Evolutionary conservation across 192 early-diverging fungal species (phyloP).

Genomic region (Powellomyces hirtus): DNA sequence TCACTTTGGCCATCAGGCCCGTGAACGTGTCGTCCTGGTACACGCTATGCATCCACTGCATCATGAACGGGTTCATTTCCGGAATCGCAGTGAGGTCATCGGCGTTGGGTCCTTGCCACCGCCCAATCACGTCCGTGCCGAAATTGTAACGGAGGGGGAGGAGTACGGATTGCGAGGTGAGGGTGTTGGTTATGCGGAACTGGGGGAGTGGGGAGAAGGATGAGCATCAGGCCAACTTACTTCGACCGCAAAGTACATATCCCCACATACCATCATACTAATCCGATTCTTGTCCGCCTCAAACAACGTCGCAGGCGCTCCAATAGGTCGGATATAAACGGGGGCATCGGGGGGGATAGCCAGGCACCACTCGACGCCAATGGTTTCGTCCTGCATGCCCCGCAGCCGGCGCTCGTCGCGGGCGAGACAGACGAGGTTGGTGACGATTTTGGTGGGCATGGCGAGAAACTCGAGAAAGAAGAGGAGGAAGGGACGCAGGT

Average conservation of each 20-base stretch:
- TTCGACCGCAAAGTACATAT: background rate
- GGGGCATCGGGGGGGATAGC: slow-evolving; percentile 13
- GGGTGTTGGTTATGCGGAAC: slow-evolving; percentile 5
- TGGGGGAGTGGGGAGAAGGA: background rate
- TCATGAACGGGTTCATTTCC: slow-evolving; percentile 22
- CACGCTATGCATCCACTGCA: background rate
- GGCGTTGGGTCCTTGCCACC: slow-evolving; percentile 3
- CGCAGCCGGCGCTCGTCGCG: background rate
- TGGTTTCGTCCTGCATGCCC: background rate
- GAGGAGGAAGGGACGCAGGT: slow-evolving; percentile 20
- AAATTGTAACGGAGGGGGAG: slow-evolving; percentile 22
- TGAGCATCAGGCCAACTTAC: background rate
- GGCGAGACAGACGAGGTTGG: background rate
- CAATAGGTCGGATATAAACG: background rate
- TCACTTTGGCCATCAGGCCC: slow-evolving; percentile 3
- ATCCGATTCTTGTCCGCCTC: slow-evolving; percentile 5
- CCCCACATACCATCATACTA: slow-evolving; percentile 13
- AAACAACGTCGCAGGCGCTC: slow-evolving; percentile 1
- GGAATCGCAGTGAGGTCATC: slow-evolving; percentile 15
- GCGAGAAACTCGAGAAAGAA: slow-evolving; percentile 14
- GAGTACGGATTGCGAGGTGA: background rate
- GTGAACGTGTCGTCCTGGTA: background rate
- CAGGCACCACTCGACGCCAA: slow-evolving; percentile 15
- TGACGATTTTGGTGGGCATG: slow-evolving; percentile 1
- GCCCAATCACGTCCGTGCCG: slow-evolving; percentile 11